Conservation (phyloP, 106 monocot genomes). For the Allium cepa region DNA sequence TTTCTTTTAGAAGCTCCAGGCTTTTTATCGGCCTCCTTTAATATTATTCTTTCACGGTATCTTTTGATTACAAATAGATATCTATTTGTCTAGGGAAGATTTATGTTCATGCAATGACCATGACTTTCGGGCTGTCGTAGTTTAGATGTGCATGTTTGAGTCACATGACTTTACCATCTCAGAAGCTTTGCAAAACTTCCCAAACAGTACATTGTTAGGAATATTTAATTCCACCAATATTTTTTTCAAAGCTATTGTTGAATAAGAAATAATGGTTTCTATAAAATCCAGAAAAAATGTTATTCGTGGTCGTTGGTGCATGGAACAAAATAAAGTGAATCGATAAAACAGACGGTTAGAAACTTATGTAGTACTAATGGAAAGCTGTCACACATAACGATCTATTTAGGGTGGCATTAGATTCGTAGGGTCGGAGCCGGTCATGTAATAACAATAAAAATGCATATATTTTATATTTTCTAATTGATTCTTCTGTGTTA, state of each 20-base stretch:
- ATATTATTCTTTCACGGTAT: conserved; percentile 58
- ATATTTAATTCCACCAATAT: conserved; percentile 20
- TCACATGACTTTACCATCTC: conserved; percentile 42
- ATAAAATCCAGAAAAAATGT: too few species aligned
- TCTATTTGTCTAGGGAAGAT: conserved; percentile 22
- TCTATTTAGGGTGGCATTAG: too few species aligned
- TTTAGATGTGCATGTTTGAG: conserved; percentile 12
- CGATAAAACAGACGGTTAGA: too few species aligned
- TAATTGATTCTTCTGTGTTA: too few species aligned
- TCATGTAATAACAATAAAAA: too few species aligned
- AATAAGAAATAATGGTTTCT: conserved; percentile 11
- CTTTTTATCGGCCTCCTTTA: conserved; percentile 77
- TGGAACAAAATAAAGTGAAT: too few species aligned
- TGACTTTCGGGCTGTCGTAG: not conserved
- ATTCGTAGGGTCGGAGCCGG: too few species aligned
- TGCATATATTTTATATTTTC: too few species aligned
- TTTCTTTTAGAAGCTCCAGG: conserved; percentile 59
- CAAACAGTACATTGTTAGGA: conserved; percentile 23
- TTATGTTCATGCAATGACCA: conserved; percentile 10
- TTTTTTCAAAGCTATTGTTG: conserved; percentile 31
- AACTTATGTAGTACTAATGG: too few species aligned
- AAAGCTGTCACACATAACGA: too few species aligned
- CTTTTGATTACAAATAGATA: conserved; percentile 29
- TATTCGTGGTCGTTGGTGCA: too few species aligned
- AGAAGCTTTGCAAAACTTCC: conserved; percentile 31